Conservation (phyloP, 2,329 filamentous ascomycete genomes). For the Neopestalotiopsis sp. region DNA sequence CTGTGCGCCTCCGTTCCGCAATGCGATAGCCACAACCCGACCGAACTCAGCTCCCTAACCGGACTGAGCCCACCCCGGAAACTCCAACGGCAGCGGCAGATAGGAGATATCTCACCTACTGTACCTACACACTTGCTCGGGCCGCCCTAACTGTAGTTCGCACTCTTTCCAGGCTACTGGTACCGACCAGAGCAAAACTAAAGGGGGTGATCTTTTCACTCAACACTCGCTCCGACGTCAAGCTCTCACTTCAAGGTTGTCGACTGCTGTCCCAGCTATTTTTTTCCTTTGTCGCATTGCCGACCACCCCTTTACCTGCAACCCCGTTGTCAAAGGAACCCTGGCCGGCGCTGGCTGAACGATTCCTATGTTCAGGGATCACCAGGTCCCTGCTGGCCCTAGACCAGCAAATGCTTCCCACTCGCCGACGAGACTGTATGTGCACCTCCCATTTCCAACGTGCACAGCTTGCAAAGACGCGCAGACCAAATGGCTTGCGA, state of each 20-base stretch:
- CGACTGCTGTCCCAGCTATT: neutral
- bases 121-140: neutral
- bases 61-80: constrained; percentile 55
- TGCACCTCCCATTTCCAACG: constrained; percentile 23
- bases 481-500: neutral
- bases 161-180: constrained; percentile 1
- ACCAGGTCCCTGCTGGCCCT: constrained; percentile 63
- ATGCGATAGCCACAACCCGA: constrained; percentile 63
- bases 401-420: constrained; percentile 57
- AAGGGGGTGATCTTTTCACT: neutral
- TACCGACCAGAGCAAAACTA: neutral
- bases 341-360: constrained; percentile 22
- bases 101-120: neutral
- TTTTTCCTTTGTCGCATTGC: constrained; percentile 10
- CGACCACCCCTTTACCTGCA: constrained; percentile 7
- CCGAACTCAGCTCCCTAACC: constrained; percentile 63
- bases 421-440: constrained; percentile 62
- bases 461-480: neutral
- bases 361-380: constrained; percentile 57
- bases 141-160: neutral
- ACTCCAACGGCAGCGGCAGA: constrained; percentile 1
- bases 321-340: neutral
- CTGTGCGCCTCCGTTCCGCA: constrained; percentile 42
- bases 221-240: neutral
- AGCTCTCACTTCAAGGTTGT: neutral